A percentile compares a stretch with the other conserved stretches of the same genome.
Conservation (phyloP, 345 rosid species). For the Raphanus raphanistrum region DNA sequence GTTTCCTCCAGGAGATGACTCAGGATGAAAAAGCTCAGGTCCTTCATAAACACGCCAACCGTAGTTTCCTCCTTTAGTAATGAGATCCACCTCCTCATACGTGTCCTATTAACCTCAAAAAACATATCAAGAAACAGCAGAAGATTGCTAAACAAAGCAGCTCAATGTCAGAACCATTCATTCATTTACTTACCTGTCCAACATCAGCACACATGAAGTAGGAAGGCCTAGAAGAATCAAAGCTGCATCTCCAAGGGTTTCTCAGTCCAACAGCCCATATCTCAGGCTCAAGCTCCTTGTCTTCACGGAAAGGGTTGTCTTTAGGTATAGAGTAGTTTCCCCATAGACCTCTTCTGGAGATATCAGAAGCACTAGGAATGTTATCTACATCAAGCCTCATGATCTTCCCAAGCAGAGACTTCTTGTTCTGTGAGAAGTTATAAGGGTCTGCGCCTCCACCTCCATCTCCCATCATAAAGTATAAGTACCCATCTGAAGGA, state of each 20-base stretch:
- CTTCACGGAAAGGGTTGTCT: slow-evolving; percentile 63
- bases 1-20: slow-evolving; percentile 42
- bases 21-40: slow-evolving; percentile 32
- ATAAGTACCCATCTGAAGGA: slow-evolving; percentile 76
- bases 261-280: slow-evolving; percentile 64
- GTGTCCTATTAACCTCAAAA: slow-evolving; percentile 36
- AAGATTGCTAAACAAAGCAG: not conserved
- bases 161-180: too few species aligned
- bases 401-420: slow-evolving; percentile 92
- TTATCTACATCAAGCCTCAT: slow-evolving; percentile 89
- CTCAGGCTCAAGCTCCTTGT: slow-evolving; percentile 55
- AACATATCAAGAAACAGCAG: slow-evolving; percentile 1
- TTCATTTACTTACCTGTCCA: slow-evolving; percentile 41
- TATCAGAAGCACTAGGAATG: slow-evolving; percentile 55
- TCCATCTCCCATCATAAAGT: slow-evolving; percentile 96
- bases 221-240: slow-evolving; percentile 59
- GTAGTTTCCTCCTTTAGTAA: slow-evolving; percentile 59
- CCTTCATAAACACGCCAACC: slow-evolving; percentile 62
- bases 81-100: slow-evolving; percentile 59
- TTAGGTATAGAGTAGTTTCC: slow-evolving; percentile 70
- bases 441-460: slow-evolving; percentile 78
- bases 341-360: slow-evolving; percentile 49
- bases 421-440: slow-evolving; percentile 88
- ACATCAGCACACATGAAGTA: slow-evolving; percentile 58
- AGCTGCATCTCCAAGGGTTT: slow-evolving; percentile 73